Conservation (phyloP, 257 asterid genomes). For the Ajuga chamaepitys region DNA sequence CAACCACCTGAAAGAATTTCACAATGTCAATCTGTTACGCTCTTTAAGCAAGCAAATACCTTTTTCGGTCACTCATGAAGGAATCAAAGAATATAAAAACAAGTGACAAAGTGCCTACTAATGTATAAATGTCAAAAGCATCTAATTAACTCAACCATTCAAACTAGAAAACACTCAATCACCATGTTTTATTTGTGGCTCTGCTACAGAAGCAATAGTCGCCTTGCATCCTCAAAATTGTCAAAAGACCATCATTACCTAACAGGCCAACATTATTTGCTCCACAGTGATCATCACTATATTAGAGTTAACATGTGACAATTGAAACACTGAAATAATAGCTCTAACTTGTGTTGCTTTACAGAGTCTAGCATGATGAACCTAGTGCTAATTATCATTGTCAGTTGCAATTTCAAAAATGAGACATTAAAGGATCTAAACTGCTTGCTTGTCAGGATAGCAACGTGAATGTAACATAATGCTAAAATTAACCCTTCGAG, state of each 20-base stretch:
- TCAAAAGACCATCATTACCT: background rate
- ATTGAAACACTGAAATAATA: background rate
- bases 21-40: conserved; percentile 16
- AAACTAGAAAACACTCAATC: background rate
- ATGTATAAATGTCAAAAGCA: background rate
- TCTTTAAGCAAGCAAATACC: conserved; percentile 9
- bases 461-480: background rate
- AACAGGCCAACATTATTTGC: background rate
- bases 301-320: background rate
- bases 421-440: background rate
- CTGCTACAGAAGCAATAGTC: background rate
- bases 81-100: background rate
- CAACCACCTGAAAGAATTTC: conserved; percentile 71
- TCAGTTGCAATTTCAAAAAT: background rate
- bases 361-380: background rate
- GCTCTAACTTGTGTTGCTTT: background rate
- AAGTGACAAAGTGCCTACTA: background rate
- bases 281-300: background rate
- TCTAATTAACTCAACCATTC: background rate
- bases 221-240: background rate
- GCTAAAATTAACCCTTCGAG: background rate
- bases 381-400: background rate
- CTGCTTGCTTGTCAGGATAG: background rate
- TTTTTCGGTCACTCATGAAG: background rate
- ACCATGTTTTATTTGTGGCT: background rate